These are phyloP conservation scores for Auricularia heimuer DNA, from an alignment of 768 basidiomycete species.

Conservation along the genomic window DNA sequence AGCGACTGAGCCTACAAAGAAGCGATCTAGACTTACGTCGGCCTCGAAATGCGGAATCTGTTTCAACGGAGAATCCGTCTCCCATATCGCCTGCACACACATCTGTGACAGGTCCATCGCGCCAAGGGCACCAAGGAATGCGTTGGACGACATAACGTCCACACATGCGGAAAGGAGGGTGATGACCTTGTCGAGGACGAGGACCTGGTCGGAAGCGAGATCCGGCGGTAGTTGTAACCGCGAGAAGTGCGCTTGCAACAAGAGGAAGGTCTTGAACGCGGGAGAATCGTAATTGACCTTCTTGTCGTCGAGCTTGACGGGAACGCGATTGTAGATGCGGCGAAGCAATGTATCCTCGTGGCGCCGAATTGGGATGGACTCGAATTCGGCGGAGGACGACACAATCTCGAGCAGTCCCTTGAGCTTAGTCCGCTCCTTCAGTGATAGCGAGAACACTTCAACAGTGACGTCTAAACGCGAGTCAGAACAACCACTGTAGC, in stretches of 20 bases:
- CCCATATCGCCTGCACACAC: slow-evolving; percentile 98
- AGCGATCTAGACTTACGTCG: slow-evolving; percentile 42
- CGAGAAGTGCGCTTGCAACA: slow-evolving; percentile 94
- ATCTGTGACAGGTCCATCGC: slow-evolving; percentile 98
- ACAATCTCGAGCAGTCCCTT: slow-evolving; percentile 96
- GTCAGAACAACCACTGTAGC: slow-evolving; percentile 1
- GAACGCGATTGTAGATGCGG: slow-evolving; percentile 90
- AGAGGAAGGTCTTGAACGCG: slow-evolving; percentile 95
- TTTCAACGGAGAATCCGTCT: slow-evolving; percentile 87
- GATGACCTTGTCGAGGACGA: slow-evolving; percentile 83
- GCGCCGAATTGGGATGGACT: slow-evolving; percentile 85
- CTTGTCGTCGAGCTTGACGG: slow-evolving; percentile 75
- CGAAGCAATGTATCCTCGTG: slow-evolving; percentile 81
- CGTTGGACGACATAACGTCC: slow-evolving; percentile 96
- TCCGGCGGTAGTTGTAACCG: slow-evolving; percentile 88
- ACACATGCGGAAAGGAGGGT: slow-evolving; percentile 90
- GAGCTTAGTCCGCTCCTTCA: slow-evolving; percentile 94
- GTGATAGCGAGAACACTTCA: slow-evolving; percentile 90
- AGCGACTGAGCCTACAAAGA: neutral
- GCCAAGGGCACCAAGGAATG: slow-evolving; percentile 85
- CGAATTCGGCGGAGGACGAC: slow-evolving; percentile 94
- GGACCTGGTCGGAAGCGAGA: slow-evolving; percentile 80
- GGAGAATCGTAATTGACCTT: slow-evolving; percentile 81
- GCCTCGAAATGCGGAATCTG: slow-evolving; percentile 95
- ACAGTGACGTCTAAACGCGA: slow-evolving; percentile 73